phyloP scores from a whole-genome alignment of 2,329 filamentous ascomycete species.

The Aspergillus sp. region DNA sequence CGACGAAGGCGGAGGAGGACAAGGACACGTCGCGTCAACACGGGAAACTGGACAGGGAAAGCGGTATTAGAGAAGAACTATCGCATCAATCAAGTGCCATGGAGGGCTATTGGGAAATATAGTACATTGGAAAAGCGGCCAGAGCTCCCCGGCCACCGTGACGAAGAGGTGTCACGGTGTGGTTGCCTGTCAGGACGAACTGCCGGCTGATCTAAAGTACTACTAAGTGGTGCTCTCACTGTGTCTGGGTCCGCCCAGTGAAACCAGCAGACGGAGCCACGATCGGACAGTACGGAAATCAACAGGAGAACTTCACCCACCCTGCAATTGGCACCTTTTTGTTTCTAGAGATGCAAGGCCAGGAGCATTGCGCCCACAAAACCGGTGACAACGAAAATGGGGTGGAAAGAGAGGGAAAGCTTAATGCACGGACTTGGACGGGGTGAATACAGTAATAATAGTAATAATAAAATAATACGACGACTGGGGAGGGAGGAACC shows the following conservation, averaged over 20 bases:
- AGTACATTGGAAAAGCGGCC: conserved; percentile 9
- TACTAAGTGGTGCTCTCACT: background rate
- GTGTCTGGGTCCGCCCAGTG: conserved; percentile 30
- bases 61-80: background rate
- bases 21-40: conserved; percentile 22
- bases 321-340: conserved; percentile 9
- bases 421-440: conserved; percentile 3
- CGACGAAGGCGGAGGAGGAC: conserved; percentile 12
- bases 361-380: conserved; percentile 3
- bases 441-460: background rate
- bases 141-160: conserved; percentile 14
- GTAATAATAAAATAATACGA: background rate
- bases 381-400: background rate
- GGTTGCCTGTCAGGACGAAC: conserved; percentile 19
- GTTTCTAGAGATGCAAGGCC: background rate
- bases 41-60: conserved; percentile 3
- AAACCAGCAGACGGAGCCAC: conserved; percentile 22
- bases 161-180: conserved; percentile 21
- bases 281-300: background rate
- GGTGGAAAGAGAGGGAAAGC: background rate
- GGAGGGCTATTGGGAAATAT: background rate
- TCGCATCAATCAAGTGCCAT: background rate
- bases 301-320: background rate
- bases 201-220: conserved; percentile 33
- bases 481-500: too few species aligned